phyloP scores from a whole-genome alignment of 2,329 filamentous ascomycete genomes.

The Pseudocercospora macadamiae region DNA sequence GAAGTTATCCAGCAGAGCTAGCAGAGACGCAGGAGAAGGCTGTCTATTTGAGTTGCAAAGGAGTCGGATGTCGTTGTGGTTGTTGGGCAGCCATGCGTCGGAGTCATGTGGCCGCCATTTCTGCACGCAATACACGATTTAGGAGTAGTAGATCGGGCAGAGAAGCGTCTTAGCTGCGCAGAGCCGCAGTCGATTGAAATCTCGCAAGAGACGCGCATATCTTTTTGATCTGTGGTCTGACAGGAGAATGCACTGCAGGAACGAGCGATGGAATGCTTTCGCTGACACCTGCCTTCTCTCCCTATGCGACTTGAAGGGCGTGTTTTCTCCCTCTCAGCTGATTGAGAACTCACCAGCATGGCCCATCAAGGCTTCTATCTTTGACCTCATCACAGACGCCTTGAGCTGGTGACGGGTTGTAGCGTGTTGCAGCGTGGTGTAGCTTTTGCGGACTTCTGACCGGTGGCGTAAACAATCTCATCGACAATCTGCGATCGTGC shows the following conservation, averaged over 20 bases:
- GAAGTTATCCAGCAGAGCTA: background rate
- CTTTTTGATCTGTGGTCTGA: background rate
- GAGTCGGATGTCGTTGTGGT: background rate
- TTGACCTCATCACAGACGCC: no score
- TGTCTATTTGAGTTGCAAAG: constrained; percentile 6
- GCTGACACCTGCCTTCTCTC: no score
- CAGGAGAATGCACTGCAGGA: background rate
- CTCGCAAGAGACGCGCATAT: background rate
- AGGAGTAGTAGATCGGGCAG: background rate
- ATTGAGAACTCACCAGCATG: no score
- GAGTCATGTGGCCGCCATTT: constrained; percentile 1
- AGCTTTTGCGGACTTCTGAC: background rate
- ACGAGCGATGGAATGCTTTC: background rate
- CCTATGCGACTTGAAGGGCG: no score
- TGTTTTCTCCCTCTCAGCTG: no score
- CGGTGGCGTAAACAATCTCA: background rate
- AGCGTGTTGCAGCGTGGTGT: background rate
- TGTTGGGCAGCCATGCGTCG: background rate
- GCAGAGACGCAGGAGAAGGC: background rate
- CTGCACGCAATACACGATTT: background rate
- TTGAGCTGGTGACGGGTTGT: background rate
- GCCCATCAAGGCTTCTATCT: no score
- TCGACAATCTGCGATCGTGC: no score
- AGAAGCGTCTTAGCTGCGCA: background rate
- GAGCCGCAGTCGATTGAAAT: constrained; percentile 3